These are phyloP conservation scores for Chrysoporthe puriensis DNA, from an alignment of 2,329 filamentous ascomycete genomes.

Conservation along the genomic window DNA sequence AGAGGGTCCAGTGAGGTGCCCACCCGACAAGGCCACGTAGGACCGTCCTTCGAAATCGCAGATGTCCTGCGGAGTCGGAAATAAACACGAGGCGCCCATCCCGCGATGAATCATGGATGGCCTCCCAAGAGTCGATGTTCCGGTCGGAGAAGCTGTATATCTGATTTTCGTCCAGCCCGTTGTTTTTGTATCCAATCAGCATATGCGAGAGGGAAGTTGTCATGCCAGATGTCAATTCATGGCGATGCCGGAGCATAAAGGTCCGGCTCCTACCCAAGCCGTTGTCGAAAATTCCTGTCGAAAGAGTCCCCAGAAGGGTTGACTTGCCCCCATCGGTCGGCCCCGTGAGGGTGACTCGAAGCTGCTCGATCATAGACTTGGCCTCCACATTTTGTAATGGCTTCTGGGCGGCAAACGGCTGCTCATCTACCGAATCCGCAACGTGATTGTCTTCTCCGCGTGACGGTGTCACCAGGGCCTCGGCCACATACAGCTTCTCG, in stretches of 20 bases:
- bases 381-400: conserved; percentile 21
- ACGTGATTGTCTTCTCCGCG: conserved; percentile 23
- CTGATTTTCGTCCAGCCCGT: conserved; percentile 37
- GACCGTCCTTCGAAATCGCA: conserved; percentile 86
- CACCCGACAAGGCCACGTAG: conserved; percentile 90
- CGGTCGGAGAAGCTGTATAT: conserved; percentile 85
- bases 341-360: conserved; percentile 85
- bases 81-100: conserved; percentile 81
- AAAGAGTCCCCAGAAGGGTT: conserved; percentile 83
- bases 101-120: conserved; percentile 82
- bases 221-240: conserved; percentile 88
- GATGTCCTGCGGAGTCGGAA: conserved; percentile 89
- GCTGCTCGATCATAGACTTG: conserved; percentile 66
- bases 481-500: conserved; percentile 80
- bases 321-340: conserved; percentile 93
- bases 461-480: conserved; percentile 81
- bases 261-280: conserved; percentile 87
- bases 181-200: conserved; percentile 75
- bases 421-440: conserved; percentile 23
- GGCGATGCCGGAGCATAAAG: conserved; percentile 86
- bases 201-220: conserved; percentile 96
- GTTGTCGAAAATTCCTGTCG: conserved; percentile 87
- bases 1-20: conserved; percentile 90
- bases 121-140: conserved; percentile 90
- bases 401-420: conserved; percentile 31